A percentile compares a stretch with the other conserved stretches of the same genome.
phyloP scores from a whole-genome alignment of 2,329 filamentous ascomycete genomes.

The Colletotrichum paranaense region DNA sequence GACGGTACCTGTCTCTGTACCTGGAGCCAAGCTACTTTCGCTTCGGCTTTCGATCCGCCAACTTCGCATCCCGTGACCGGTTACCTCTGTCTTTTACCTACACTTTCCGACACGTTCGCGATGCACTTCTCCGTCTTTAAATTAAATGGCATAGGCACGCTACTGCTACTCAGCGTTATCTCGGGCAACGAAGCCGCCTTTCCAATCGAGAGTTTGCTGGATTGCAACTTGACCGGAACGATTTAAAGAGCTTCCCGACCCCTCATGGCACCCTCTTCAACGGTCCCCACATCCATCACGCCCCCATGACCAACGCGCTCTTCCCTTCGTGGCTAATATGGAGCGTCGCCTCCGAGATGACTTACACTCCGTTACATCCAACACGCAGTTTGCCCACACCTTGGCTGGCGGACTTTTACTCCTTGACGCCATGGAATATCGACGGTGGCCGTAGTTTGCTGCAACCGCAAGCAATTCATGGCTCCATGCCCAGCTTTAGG shows the following conservation, averaged over 20 bases:
- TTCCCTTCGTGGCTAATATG: slow-evolving; percentile 36
- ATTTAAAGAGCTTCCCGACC: slow-evolving; percentile 11
- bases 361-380: slow-evolving; percentile 27
- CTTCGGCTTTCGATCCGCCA: slow-evolving; percentile 7
- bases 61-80: background rate
- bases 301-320: slow-evolving; percentile 31
- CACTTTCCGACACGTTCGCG: slow-evolving; percentile 1
- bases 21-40: slow-evolving; percentile 28
- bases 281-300: slow-evolving; percentile 31
- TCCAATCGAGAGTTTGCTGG: slow-evolving; percentile 11
- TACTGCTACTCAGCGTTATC: background rate
- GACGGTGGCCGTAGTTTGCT: background rate
- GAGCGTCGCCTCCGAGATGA: slow-evolving; percentile 37
- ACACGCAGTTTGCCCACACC: background rate
- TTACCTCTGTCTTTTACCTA: background rate
- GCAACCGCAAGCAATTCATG: background rate
- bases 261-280: slow-evolving; percentile 28
- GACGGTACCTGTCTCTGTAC: slow-evolving; percentile 25
- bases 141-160: slow-evolving; percentile 6
- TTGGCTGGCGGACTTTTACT: slow-evolving; percentile 28
- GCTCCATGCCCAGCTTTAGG: slow-evolving; percentile 12
- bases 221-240: slow-evolving; percentile 14
- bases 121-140: slow-evolving; percentile 12
- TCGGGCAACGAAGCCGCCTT: slow-evolving; percentile 18
- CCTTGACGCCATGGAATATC: background rate